Percentiles rank a stretch among this genome's conserved stretches.
These are phyloP conservation scores for Debaryomycetaceae sp. DNA, from an alignment of 1,139 yeast genomes.

Conservation along the genomic window DNA sequence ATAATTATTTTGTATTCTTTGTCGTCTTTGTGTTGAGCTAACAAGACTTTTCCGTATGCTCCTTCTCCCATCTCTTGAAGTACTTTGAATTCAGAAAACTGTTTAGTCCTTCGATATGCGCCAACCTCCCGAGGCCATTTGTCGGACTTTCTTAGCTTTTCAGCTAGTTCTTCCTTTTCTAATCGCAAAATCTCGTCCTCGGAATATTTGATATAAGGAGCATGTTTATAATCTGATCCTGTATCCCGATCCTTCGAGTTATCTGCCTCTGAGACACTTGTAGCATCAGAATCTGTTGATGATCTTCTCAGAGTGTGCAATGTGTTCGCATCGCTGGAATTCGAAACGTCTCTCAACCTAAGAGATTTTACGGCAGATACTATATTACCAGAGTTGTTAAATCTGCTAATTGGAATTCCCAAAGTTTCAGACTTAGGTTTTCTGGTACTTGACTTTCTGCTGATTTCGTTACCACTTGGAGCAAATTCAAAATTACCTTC, in stretches of 20 bases:
- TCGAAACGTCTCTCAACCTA: conserved; percentile 1
- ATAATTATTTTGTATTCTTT: conserved; percentile 67
- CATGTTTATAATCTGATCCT: conserved; percentile 2
- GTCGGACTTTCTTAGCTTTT: conserved; percentile 29
- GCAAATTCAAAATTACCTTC: conserved; percentile 32
- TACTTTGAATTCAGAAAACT: conserved; percentile 65
- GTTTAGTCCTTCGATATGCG: conserved; percentile 57
- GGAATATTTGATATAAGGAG: conserved; percentile 16
- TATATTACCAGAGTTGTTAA: conserved; percentile 5
- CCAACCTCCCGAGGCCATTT: conserved; percentile 63
- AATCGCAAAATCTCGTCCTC: conserved; percentile 40
- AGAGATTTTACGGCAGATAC: conserved; percentile 1
- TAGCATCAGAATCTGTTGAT: conserved; percentile 6
- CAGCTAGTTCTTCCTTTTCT: conserved; percentile 43
- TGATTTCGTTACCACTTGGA: conserved; percentile 27
- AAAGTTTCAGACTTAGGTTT: conserved; percentile 28
- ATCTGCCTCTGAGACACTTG: conserved; percentile 1
- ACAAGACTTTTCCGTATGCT: conserved; percentile 89
- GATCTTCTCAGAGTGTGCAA: conserved; percentile 1
- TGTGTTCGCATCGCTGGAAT: conserved; percentile 3
- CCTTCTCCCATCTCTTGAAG: conserved; percentile 90
- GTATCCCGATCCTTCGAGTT: not conserved
- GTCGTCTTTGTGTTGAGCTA: conserved; percentile 68
- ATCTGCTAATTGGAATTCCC: conserved; percentile 16
- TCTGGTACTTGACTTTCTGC: conserved; percentile 37